Evolutionary conservation across 2,329 filamentous ascomycete species (phyloP), one percentile per base, ranked within the genome.

Genomic region (Monilinia fructigena): DNA sequence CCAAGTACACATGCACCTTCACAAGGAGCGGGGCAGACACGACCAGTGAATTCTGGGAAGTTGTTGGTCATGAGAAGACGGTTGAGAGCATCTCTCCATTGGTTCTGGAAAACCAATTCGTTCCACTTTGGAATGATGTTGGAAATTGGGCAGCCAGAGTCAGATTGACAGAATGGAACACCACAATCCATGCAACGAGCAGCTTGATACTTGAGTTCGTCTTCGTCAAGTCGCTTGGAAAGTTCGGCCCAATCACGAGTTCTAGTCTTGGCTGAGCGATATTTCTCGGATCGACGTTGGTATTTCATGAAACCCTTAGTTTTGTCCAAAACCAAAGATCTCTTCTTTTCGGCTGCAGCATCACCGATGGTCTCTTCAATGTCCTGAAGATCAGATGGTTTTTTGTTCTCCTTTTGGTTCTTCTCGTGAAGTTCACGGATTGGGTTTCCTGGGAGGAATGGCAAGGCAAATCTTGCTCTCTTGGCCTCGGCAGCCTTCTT

Each of bases 61-160:
- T 97, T 97, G 83, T 98, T 97, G 71, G 94, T 97, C 90, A 96
- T 94, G 64, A 97, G 83, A 14, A 98, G 84, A 68, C 92, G 87
- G 79, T 97, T 94, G 4, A 97, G 86, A 31, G 94, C 94, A 79
- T 97, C 93, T 72, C 88, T 86, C 94, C 94, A 98, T 70, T 96
- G 89, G 58, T 86, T 85, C 67, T 87, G 82, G 75, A 87, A 88
- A 0, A 96, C 86, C 11, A 97, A 70, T 68, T 97, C 93, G 66
- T 96, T 97, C 92, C 92, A 97, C 74, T 97, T 97, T 66, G 94
- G 94, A 74, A 98, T 98, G 76, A 98, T 96, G 81, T 98, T 98
- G 72, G 89, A 93, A 78, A 97, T 97, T 1, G 94, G 94, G 77
- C 94, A 98, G 59, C 94, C 94, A 70, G 91, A 93, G 73, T 98